These are phyloP conservation scores for Coniferiporia sulphurascens DNA, from an alignment of 1,284 basidiomycete species.

Conservation along the genomic window DNA sequence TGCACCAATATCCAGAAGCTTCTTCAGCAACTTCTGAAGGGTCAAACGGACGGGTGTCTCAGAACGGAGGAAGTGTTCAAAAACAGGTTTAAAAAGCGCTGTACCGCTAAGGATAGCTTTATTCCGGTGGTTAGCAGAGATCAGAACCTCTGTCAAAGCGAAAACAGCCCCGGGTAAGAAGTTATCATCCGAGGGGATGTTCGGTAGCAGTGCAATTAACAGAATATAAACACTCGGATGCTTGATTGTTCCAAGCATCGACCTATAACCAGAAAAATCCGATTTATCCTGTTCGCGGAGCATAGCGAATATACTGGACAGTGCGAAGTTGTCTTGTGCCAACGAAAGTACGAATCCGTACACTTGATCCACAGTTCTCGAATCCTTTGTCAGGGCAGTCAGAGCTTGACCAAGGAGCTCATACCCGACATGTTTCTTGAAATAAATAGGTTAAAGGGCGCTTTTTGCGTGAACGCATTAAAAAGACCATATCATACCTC, in stretches of 20 bases:
- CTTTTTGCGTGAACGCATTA: neutral
- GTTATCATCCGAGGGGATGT: neutral
- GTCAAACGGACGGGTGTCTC: constrained; percentile 33
- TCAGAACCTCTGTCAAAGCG: neutral
- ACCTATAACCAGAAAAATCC: constrained; percentile 27
- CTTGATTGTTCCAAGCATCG: constrained; percentile 29
- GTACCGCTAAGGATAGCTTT: constrained; percentile 7
- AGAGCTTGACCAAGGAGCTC: constrained; percentile 54
- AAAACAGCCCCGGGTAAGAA: neutral
- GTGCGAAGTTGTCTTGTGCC: constrained; percentile 55
- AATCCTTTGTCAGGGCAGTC: constrained; percentile 42
- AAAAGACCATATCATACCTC: constrained; percentile 43
- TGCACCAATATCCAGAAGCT: constrained; percentile 66
- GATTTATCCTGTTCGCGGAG: constrained; percentile 31
- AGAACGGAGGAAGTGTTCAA: constrained; percentile 27
- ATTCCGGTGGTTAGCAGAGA: constrained; percentile 13
- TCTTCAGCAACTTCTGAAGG: constrained; percentile 55
- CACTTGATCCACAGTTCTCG: constrained; percentile 43
- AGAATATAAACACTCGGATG: constrained; percentile 28
- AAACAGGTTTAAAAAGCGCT: constrained; percentile 21
- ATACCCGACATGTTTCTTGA: constrained; percentile 62
- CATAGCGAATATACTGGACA: constrained; percentile 46
- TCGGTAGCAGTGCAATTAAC: neutral
- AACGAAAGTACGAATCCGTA: constrained; percentile 62
- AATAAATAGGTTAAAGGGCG: neutral